Percentiles rank a stretch among this genome's conserved stretches.
These are phyloP conservation scores for Diaporthe citrichinensis DNA, from an alignment of 2,329 filamentous ascomycete species.

Conservation along the genomic window DNA sequence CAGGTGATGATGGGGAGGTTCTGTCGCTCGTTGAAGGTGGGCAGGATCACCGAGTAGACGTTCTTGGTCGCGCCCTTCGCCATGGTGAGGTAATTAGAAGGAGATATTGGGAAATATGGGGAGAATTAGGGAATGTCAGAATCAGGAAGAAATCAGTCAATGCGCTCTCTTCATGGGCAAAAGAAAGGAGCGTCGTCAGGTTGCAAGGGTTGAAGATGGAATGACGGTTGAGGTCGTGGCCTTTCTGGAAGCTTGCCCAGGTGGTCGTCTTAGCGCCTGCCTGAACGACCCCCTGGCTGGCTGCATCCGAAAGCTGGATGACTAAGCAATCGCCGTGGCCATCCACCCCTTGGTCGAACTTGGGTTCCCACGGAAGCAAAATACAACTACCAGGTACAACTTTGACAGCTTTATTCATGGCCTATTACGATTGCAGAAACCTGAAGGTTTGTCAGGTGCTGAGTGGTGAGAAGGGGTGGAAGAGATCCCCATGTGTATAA, in stretches of 20 bases:
- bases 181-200: constrained; percentile 39
- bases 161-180: constrained; percentile 27
- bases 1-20: constrained; percentile 97
- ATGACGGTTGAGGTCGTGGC: constrained; percentile 35
- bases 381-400: background rate
- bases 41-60: constrained; percentile 97
- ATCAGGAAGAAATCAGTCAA: constrained; percentile 36
- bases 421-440: background rate
- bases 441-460: background rate
- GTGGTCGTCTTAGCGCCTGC: constrained; percentile 23
- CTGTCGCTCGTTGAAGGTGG: constrained; percentile 97
- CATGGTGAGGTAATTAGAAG: constrained; percentile 55
- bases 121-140: constrained; percentile 41
- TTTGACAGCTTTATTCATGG: background rate
- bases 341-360: background rate
- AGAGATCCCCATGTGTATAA: background rate
- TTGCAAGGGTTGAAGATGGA: constrained; percentile 14
- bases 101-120: background rate
- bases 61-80: constrained; percentile 63
- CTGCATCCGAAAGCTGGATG: background rate
- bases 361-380: background rate
- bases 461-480: background rate
- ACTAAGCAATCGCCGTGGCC: background rate
- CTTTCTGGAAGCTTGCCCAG: constrained; percentile 34
- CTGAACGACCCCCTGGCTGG: background rate